phyloP scores from a whole-genome alignment of 257 asterid genomes.

The Gentiana dahurica region DNA sequence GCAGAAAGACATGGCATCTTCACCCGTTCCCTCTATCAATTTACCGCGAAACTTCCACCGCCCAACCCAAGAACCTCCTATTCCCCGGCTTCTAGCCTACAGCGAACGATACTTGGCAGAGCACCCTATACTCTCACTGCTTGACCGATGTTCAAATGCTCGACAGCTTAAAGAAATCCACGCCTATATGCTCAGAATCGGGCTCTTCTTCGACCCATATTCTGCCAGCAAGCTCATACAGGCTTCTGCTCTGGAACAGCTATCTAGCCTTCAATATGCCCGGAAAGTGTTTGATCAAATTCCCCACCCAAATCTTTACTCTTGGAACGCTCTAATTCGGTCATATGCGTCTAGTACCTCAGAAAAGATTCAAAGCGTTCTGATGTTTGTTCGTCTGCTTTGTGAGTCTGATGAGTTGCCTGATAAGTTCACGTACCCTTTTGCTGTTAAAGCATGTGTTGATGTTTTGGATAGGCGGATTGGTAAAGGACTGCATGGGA shows the following conservation, averaged over 20 bases:
- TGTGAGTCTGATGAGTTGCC: slow-evolving; percentile 35
- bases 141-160: slow-evolving; percentile 38
- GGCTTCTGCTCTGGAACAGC: slow-evolving; percentile 30
- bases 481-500: slow-evolving; percentile 66
- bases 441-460: slow-evolving; percentile 58
- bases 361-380: slow-evolving; percentile 26
- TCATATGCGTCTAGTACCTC: slow-evolving; percentile 38
- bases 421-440: slow-evolving; percentile 71
- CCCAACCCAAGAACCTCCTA: too few species aligned
- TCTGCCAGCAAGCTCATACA: slow-evolving; percentile 69
- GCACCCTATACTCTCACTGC: slow-evolving; percentile 38
- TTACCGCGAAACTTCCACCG: too few species aligned
- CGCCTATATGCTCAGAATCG: slow-evolving; percentile 61
- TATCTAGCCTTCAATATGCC: slow-evolving; percentile 59
- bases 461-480: slow-evolving; percentile 32
- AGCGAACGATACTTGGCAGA: slow-evolving; percentile 44
- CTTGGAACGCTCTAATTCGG: slow-evolving; percentile 67
- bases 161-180: slow-evolving; percentile 63
- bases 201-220: slow-evolving; percentile 55
- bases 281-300: slow-evolving; percentile 64
- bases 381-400: slow-evolving; percentile 35
- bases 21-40: too few species aligned
- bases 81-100: slow-evolving; percentile 4
- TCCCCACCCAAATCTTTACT: slow-evolving; percentile 59
- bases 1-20: too few species aligned